Evolutionary conservation across 352 stramenopile genomes (phyloP).

Genomic region (Phytopythium mirpurense): DNA sequence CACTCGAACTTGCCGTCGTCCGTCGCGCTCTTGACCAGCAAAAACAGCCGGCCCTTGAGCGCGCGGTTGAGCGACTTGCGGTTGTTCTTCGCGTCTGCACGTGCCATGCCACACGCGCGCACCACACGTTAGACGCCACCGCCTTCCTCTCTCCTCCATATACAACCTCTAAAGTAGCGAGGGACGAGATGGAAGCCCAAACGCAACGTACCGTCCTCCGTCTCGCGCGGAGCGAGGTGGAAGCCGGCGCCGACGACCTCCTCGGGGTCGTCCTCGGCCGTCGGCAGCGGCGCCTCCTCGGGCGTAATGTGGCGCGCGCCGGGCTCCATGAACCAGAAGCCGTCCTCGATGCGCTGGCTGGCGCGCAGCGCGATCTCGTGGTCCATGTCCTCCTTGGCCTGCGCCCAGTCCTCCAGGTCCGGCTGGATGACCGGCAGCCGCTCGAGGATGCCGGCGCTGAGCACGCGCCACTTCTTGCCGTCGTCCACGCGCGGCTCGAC

Average conservation of each 20-base stretch:
- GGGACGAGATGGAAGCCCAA: too few species aligned
- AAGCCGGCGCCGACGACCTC: slow-evolving; percentile 73
- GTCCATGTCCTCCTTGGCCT: slow-evolving; percentile 68
- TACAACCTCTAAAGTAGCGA: too few species aligned
- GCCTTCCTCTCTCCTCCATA: too few species aligned
- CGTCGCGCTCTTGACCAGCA: slow-evolving; percentile 57
- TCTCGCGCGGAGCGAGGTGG: slow-evolving; percentile 71
- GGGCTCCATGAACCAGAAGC: slow-evolving; percentile 85
- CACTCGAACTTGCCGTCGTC: slow-evolving; percentile 57
- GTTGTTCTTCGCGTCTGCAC: slow-evolving; percentile 59
- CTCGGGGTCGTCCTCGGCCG: slow-evolving; percentile 53
- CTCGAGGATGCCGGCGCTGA: slow-evolving; percentile 71
- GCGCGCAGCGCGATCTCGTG: slow-evolving; percentile 74
- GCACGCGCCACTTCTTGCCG: slow-evolving; percentile 76
- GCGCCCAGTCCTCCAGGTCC: slow-evolving; percentile 66
- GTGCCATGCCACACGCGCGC: too few species aligned
- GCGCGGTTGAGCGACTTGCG: slow-evolving; percentile 83
- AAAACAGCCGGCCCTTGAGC: slow-evolving; percentile 73
- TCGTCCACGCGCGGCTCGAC: slow-evolving; percentile 52
- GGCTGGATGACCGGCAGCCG: slow-evolving; percentile 71
- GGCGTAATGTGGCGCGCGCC: slow-evolving; percentile 64
- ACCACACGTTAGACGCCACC: too few species aligned
- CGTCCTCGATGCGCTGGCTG: slow-evolving; percentile 71
- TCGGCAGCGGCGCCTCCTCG: slow-evolving; percentile 64
- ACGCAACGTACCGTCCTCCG: slow-evolving; percentile 32